A percentile compares a stretch with the other conserved stretches of the same genome.
phyloP scores from a whole-genome alignment of 2,329 filamentous ascomycete genomes.

The Fonsecaea pugnacius region DNA sequence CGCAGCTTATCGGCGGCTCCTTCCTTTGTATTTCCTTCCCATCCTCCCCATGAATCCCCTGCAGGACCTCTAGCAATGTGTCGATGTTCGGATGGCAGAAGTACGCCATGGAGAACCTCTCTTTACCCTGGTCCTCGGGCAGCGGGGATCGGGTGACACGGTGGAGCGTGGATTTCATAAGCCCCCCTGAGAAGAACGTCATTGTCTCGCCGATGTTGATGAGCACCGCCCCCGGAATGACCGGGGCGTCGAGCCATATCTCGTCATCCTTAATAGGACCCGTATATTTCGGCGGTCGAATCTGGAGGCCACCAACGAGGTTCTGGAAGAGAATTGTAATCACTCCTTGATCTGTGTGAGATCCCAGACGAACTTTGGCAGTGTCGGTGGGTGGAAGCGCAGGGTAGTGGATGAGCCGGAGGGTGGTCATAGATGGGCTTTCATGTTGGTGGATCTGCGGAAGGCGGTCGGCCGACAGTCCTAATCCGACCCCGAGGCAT shows the following conservation, averaged over 20 bases:
- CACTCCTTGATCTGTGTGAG: constrained; percentile 63
- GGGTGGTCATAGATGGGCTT: constrained; percentile 62
- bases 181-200: constrained; percentile 54
- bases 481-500: constrained; percentile 72
- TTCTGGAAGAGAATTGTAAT: constrained; percentile 63
- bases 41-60: constrained; percentile 61
- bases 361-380: constrained; percentile 73
- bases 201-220: constrained; percentile 58
- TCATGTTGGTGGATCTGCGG: constrained; percentile 70
- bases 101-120: constrained; percentile 85
- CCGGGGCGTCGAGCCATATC: constrained; percentile 56
- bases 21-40: constrained; percentile 58
- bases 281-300: constrained; percentile 59
- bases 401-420: constrained; percentile 77
- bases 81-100: constrained; percentile 86
- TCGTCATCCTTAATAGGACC: constrained; percentile 44
- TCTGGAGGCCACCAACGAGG: constrained; percentile 61
- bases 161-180: constrained; percentile 56
- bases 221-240: constrained; percentile 53
- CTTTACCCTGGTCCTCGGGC: constrained; percentile 49
- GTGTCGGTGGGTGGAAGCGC: constrained; percentile 59
- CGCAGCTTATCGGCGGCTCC: constrained; percentile 52
- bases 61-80: constrained; percentile 75
- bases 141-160: constrained; percentile 70
- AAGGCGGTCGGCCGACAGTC: constrained; percentile 71